Evolutionary conservation across 2,329 filamentous ascomycete genomes (phyloP).

Genomic region (Microsporum audouinii): DNA sequence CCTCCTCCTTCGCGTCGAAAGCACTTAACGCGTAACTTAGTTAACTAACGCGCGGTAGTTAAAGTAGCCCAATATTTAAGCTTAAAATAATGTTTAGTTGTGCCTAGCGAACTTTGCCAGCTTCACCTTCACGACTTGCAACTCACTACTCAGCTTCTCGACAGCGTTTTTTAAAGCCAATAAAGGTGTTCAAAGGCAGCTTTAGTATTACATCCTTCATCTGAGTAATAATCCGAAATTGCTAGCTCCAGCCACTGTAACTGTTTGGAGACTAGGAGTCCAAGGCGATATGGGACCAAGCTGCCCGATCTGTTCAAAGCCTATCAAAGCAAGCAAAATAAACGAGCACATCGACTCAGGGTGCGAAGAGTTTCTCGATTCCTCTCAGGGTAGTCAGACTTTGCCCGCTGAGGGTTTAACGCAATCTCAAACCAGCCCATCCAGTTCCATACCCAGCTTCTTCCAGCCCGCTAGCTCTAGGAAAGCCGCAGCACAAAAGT

Average conservation of each 20-base stretch:
- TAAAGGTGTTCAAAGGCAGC: neutral
- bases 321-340: slow-evolving; percentile 62
- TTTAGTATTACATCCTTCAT: neutral
- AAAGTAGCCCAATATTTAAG: neutral
- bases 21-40: neutral
- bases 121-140: neutral
- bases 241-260: neutral
- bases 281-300: slow-evolving; percentile 41
- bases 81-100: neutral
- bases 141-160: neutral
- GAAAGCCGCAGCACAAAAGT: slow-evolving; percentile 1
- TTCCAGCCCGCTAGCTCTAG: slow-evolving; percentile 10
- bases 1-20: neutral
- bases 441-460: slow-evolving; percentile 25
- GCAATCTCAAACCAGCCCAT: slow-evolving; percentile 36
- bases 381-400: slow-evolving; percentile 24
- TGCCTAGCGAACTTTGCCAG: neutral
- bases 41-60: neutral
- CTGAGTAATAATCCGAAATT: too few species aligned
- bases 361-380: slow-evolving; percentile 56
- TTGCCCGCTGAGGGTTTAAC: slow-evolving; percentile 19
- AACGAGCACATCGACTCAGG: slow-evolving; percentile 83
- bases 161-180: neutral
- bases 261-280: neutral
- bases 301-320: slow-evolving; percentile 66